Evolutionary conservation across 225 moss, liverwort and hornwort species (phyloP), one percentile per base, ranked within the genome.

Genomic region (Bryum argenteum): DNA sequence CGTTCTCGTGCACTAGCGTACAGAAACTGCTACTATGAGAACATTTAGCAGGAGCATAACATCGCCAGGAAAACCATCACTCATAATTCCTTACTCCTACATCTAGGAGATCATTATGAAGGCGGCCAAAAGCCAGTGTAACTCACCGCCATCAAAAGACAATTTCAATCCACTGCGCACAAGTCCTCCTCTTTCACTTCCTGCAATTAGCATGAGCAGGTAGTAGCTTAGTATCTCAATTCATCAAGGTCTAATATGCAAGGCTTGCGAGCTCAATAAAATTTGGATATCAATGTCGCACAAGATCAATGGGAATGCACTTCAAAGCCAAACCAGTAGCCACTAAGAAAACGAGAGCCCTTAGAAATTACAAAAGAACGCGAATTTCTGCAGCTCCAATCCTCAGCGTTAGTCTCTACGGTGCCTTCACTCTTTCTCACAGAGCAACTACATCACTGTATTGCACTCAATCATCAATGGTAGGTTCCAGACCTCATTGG

Each of bases 91-190:
- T 51, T 53, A 16, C 16, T 44, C 67, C 14, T n/a, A 42, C 8
- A 56, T 21, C 42, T 53, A 69, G 50, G 15, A 69, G 45, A 24
- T 16, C 21, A 69, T 18, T 43, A 21, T n/a, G 63, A 42, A 20
- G 16, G 42, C 14, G 20, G 51, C 41, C 6, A 62, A 73, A 65
- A 26, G 67, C 63, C 53, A 20, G 44, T 47, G 60, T n/a, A 66
- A 78, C 74, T 82, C 61, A 82, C 82, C 78, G 82, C 82, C 82
- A 82, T 82, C 41, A 74, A 78, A 74, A 64, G 8, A 50, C 10
- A 60, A 55, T 56, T 70, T 78, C 70, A 78, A 61, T 70, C 48
- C 66, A 55, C 60, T 45, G 52, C 41, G 21, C 28, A 66, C 28
- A 61, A 54, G 41, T 60, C 61, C 20, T 51, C 56, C 64, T 9